phyloP scores from a whole-genome alignment of 192 early-diverging fungal genomes.

The Jimgerdemannia flammicorona region DNA sequence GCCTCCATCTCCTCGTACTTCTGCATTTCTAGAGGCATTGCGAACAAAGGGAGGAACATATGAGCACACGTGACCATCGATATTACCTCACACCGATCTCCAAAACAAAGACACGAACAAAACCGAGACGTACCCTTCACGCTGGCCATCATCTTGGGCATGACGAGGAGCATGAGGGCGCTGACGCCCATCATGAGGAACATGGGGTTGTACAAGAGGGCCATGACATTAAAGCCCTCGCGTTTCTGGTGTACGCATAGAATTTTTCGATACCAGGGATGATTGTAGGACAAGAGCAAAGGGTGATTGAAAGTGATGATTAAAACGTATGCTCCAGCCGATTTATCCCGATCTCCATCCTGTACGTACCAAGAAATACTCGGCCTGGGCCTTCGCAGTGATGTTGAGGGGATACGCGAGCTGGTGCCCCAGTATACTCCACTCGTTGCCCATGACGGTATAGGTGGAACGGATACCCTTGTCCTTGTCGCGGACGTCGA shows the following conservation, averaged over 20 bases:
- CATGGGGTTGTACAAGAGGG: slow-evolving; percentile 55
- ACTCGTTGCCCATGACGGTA: slow-evolving; percentile 40
- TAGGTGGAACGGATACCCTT: slow-evolving; percentile 16
- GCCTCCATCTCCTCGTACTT: not conserved
- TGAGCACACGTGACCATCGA: not conserved
- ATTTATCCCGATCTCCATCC: not conserved
- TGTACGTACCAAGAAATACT: slow-evolving; percentile 46
- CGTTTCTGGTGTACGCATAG: slow-evolving; percentile 27
- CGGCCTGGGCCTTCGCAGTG: slow-evolving; percentile 30
- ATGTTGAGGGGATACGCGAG: slow-evolving; percentile 45
- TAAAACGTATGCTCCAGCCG: not conserved
- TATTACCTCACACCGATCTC: no score
- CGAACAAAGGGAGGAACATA: not conserved
- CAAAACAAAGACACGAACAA: not conserved
- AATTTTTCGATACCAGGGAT: not conserved
- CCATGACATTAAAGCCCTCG: slow-evolving; percentile 48
- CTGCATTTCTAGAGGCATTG: not conserved
- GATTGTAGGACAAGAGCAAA: not conserved
- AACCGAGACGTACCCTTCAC: slow-evolving; percentile 26
- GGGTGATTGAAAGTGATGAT: not conserved
- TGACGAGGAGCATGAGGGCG: slow-evolving; percentile 45
- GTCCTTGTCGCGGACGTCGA: slow-evolving; percentile 35
- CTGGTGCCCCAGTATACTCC: slow-evolving; percentile 38
- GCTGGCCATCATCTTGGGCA: slow-evolving; percentile 54
- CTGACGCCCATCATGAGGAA: slow-evolving; percentile 57